These are phyloP conservation scores for Didymella glomerata DNA, from an alignment of 2,329 filamentous ascomycete species.

Conservation along the genomic window DNA sequence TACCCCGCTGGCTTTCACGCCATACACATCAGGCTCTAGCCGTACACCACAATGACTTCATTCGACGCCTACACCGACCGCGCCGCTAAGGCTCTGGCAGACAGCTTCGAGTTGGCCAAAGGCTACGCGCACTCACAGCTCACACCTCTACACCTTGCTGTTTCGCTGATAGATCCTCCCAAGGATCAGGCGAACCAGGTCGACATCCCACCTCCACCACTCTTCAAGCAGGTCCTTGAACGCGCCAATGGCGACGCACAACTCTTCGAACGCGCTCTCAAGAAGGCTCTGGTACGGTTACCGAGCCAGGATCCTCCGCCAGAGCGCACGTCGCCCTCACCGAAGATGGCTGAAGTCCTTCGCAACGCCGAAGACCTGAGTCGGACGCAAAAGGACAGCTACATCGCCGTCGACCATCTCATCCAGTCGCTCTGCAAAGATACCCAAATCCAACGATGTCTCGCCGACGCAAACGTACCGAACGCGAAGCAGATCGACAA, in stretches of 20 bases:
- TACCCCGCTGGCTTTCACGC: constrained; percentile 28
- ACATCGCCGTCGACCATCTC: constrained; percentile 92
- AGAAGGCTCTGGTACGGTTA: constrained; percentile 88
- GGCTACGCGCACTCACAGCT: constrained; percentile 93
- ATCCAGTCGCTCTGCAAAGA: constrained; percentile 88
- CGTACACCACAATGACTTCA: constrained; percentile 67
- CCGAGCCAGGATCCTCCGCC: constrained; percentile 96
- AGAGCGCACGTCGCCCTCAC: constrained; percentile 83
- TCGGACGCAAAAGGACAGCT: constrained; percentile 97
- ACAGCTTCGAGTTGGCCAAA: constrained; percentile 86
- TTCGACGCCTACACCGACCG: constrained; percentile 93
- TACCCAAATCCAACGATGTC: constrained; percentile 71
- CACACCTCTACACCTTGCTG: constrained; percentile 86
- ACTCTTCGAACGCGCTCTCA: constrained; percentile 84
- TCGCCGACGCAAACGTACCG: constrained; percentile 89
- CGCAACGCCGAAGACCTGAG: constrained; percentile 87
- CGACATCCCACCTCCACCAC: constrained; percentile 69
- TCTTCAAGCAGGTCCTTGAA: constrained; percentile 95
- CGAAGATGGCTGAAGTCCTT: constrained; percentile 81
- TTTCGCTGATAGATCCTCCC: constrained; percentile 78
- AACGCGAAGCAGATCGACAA: constrained; percentile 90
- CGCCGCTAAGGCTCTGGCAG: constrained; percentile 86
- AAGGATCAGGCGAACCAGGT: constrained; percentile 75
- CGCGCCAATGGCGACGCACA: constrained; percentile 92
- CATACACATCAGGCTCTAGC: constrained; percentile 31